phyloP scores from a whole-genome alignment of 1,139 yeast species.

The Pichia kudriavzevii region DNA sequence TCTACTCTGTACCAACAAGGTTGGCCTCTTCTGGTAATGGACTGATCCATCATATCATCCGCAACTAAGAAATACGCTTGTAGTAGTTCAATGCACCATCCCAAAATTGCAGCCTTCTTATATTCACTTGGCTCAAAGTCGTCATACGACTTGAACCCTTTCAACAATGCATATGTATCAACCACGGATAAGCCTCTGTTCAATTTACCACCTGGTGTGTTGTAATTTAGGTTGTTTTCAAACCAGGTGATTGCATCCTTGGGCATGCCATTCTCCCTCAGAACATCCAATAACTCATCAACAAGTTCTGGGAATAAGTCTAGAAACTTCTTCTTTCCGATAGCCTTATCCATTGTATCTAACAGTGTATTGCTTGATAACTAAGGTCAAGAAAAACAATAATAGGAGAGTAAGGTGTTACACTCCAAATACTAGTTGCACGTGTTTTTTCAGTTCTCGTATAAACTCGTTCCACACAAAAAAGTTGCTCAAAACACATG shows the following conservation, averaged over 20 bases:
- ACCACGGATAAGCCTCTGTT: slow-evolving; percentile 95
- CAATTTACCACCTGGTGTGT: slow-evolving; percentile 94
- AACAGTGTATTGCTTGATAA: too few species aligned
- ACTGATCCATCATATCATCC: slow-evolving; percentile 97
- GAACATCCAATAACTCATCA: slow-evolving; percentile 58
- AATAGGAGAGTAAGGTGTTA: too few species aligned
- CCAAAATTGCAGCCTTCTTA: slow-evolving; percentile 79
- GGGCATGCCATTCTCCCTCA: slow-evolving; percentile 73
- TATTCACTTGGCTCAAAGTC: slow-evolving; percentile 61
- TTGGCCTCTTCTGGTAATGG: slow-evolving; percentile 96
- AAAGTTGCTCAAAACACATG: too few species aligned
- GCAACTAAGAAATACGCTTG: slow-evolving; percentile 97
- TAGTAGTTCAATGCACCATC: slow-evolving; percentile 92
- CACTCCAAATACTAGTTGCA: too few species aligned
- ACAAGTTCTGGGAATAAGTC: slow-evolving; percentile 72
- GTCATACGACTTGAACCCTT: slow-evolving; percentile 48
- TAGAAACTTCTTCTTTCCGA: slow-evolving; percentile 57
- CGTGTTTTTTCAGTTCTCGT: too few species aligned
- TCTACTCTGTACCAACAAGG: slow-evolving; percentile 92
- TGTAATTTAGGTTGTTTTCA: slow-evolving; percentile 64
- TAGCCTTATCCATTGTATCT: slow-evolving; percentile 30
- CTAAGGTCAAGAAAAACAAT: too few species aligned
- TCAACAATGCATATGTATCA: slow-evolving; percentile 81
- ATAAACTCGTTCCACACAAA: too few species aligned
- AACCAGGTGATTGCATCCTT: slow-evolving; percentile 85